These are phyloP conservation scores for Epichloe gansuensis DNA, from an alignment of 2,329 filamentous ascomycete species.

Conservation along the genomic window DNA sequence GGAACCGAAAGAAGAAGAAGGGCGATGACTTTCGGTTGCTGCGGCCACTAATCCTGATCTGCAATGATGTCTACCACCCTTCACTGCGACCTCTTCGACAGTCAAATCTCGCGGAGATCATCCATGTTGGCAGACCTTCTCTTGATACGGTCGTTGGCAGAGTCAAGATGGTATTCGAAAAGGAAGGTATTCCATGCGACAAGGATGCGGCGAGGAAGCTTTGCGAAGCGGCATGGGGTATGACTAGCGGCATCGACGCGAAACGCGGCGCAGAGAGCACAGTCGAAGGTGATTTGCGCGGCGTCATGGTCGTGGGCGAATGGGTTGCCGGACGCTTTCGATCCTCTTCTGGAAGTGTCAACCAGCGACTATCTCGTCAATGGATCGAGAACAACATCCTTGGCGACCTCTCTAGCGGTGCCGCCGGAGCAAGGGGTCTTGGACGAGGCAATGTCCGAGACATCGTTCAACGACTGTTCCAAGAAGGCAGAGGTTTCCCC, in stretches of 20 bases:
- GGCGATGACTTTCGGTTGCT: constrained; percentile 78
- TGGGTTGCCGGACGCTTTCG: constrained; percentile 68
- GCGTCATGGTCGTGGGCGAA: constrained; percentile 75
- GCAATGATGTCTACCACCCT: constrained; percentile 93
- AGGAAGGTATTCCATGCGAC: constrained; percentile 79
- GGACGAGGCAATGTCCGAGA: constrained; percentile 62
- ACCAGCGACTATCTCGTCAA: constrained; percentile 48
- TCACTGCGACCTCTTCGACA: constrained; percentile 78
- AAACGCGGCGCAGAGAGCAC: constrained; percentile 54
- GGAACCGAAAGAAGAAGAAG: constrained; percentile 48
- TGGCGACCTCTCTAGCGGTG: constrained; percentile 54
- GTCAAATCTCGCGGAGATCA: constrained; percentile 72
- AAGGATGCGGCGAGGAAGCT: constrained; percentile 76
- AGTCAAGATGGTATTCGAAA: constrained; percentile 73
- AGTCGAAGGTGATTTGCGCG: constrained; percentile 62
- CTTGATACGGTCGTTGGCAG: constrained; percentile 74
- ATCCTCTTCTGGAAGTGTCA: constrained; percentile 28
- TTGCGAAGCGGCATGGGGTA: constrained; percentile 73
- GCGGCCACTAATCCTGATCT: constrained; percentile 83
- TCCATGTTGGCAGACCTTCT: constrained; percentile 81
- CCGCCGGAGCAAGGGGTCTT: constrained; percentile 56
- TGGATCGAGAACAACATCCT: constrained; percentile 67
- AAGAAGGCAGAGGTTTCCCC: constrained; percentile 66
- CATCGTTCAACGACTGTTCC: constrained; percentile 65
- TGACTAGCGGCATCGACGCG: constrained; percentile 57